Evolutionary conservation across 345 rosid species (phyloP).

Genomic region (Triadica sebifera): DNA sequence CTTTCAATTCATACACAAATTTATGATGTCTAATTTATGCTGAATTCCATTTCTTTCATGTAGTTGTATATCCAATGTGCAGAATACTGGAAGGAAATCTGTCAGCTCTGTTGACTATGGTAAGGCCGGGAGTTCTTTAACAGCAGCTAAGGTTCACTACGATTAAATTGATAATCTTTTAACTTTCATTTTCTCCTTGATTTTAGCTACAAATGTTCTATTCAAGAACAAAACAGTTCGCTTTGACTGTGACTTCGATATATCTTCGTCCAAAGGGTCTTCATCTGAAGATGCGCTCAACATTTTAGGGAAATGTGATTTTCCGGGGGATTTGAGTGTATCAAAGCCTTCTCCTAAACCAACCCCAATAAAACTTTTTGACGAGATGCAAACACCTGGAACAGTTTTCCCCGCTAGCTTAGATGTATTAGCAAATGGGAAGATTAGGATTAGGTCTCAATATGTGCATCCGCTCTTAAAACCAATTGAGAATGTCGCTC

Average conservation of each 20-base stretch:
- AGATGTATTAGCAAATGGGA: slow-evolving; percentile 44
- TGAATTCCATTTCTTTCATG: slow-evolving; percentile 18
- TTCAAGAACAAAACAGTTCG: slow-evolving; percentile 53
- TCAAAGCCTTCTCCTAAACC: slow-evolving; percentile 57
- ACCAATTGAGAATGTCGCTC: slow-evolving; percentile 46
- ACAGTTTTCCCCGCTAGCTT: slow-evolving; percentile 66
- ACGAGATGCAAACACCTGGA: slow-evolving; percentile 99
- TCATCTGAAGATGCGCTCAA: slow-evolving; percentile 38
- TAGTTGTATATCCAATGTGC: slow-evolving; percentile 53
- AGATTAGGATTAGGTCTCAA: slow-evolving; percentile 67
- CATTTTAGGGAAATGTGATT: slow-evolving; percentile 33
- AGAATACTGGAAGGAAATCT: slow-evolving; percentile 30
- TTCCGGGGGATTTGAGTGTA: slow-evolving; percentile 24
- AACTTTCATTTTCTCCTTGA: slow-evolving; percentile 24
- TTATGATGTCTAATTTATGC: slow-evolving; percentile 3
- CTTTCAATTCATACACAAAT: not conserved
- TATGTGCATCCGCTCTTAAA: slow-evolving; percentile 58
- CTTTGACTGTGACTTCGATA: slow-evolving; percentile 50
- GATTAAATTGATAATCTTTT: slow-evolving; percentile 14
- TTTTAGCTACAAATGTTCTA: slow-evolving; percentile 33
- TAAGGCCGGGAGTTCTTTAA: slow-evolving; percentile 33
- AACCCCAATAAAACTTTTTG: slow-evolving; percentile 65
- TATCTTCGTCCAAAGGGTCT: slow-evolving; percentile 33
- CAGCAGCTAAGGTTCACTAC: slow-evolving; percentile 23
- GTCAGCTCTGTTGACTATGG: slow-evolving; percentile 38